Conservation (phyloP, 495 filamentous ascomycete genomes). For the Penicillium canariense region DNA sequence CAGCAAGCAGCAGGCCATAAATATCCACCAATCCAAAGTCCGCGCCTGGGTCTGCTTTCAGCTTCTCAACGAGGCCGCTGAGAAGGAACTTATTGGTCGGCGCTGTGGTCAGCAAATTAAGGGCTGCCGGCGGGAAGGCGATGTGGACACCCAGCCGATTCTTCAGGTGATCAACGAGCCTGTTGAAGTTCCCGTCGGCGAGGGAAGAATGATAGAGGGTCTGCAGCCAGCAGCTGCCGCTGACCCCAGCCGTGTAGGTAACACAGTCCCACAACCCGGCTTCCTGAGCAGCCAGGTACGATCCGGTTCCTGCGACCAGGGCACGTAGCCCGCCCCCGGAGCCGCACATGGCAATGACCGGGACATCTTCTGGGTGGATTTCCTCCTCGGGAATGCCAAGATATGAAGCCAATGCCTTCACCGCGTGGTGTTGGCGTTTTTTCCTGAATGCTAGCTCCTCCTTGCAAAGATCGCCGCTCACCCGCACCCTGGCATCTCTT, state of each 20-base stretch:
- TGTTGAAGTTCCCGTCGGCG: slow-evolving; percentile 57
- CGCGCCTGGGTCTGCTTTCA: slow-evolving; percentile 75
- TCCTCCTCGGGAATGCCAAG: slow-evolving; percentile 72
- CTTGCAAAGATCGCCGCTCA: slow-evolving; percentile 76
- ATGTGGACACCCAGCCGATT: slow-evolving; percentile 80
- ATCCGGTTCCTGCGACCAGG: slow-evolving; percentile 83
- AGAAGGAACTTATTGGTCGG: slow-evolving; percentile 93
- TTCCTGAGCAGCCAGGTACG: slow-evolving; percentile 74
- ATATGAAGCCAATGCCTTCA: slow-evolving; percentile 74
- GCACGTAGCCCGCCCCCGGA: slow-evolving; percentile 90
- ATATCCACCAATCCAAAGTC: slow-evolving; percentile 89
- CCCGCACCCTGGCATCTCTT: slow-evolving; percentile 73
- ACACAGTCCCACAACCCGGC: slow-evolving; percentile 88
- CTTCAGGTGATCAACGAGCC: slow-evolving; percentile 80
- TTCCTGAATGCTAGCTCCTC: slow-evolving; percentile 74
- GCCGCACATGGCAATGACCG: slow-evolving; percentile 86
- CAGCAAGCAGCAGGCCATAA: slow-evolving; percentile 83
- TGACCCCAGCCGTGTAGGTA: slow-evolving; percentile 93
- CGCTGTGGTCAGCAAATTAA: slow-evolving; percentile 70
- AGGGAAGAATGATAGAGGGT: slow-evolving; percentile 85
- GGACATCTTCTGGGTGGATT: slow-evolving; percentile 89
- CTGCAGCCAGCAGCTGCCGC: slow-evolving; percentile 94
- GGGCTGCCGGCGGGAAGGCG: slow-evolving; percentile 81
- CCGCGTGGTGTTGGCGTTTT: slow-evolving; percentile 61
- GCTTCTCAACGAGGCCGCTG: slow-evolving; percentile 82